These are phyloP conservation scores for Echeveria elegans DNA, from an alignment of 164 flowering plant genomes.

Conservation along the genomic window DNA sequence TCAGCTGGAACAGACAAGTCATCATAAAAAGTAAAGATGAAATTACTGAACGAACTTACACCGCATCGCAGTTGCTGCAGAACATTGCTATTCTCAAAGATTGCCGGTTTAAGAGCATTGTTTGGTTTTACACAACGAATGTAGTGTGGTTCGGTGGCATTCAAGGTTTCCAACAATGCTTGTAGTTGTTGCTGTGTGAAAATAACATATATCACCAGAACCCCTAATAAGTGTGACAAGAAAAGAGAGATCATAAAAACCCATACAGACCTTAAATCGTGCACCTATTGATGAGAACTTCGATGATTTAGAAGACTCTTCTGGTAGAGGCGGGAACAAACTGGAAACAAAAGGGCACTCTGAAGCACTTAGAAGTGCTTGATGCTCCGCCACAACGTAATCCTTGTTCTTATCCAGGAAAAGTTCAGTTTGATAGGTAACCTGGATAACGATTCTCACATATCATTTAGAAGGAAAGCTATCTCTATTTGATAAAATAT, in stretches of 20 bases:
- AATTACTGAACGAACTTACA: slow-evolving; percentile 22
- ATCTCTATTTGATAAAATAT: neutral
- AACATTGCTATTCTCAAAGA: slow-evolving; percentile 42
- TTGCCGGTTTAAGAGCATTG: slow-evolving; percentile 42
- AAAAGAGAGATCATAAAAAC: neutral
- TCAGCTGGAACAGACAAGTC: neutral
- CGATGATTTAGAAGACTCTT: slow-evolving; percentile 43
- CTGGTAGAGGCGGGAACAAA: slow-evolving; percentile 43
- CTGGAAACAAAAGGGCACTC: slow-evolving; percentile 37
- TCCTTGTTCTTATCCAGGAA: slow-evolving; percentile 58
- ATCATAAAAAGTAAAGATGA: neutral
- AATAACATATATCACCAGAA: neutral
- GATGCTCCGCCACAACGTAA: slow-evolving; percentile 54
- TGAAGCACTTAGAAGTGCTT: slow-evolving; percentile 37
- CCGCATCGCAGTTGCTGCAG: slow-evolving; percentile 56
- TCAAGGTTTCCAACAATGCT: slow-evolving; percentile 44
- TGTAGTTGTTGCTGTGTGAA: slow-evolving; percentile 47
- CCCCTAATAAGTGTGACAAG: neutral
- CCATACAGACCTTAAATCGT: slow-evolving; percentile 37
- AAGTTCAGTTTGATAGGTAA: slow-evolving; percentile 44
- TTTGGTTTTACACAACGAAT: slow-evolving; percentile 58
- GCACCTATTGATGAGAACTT: slow-evolving; percentile 56
- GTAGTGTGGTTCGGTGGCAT: slow-evolving; percentile 52
- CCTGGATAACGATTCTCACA: slow-evolving; percentile 21
- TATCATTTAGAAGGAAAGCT: neutral